phyloP scores from a whole-genome alignment of 345 rosid species.

The Citrus inodora region DNA sequence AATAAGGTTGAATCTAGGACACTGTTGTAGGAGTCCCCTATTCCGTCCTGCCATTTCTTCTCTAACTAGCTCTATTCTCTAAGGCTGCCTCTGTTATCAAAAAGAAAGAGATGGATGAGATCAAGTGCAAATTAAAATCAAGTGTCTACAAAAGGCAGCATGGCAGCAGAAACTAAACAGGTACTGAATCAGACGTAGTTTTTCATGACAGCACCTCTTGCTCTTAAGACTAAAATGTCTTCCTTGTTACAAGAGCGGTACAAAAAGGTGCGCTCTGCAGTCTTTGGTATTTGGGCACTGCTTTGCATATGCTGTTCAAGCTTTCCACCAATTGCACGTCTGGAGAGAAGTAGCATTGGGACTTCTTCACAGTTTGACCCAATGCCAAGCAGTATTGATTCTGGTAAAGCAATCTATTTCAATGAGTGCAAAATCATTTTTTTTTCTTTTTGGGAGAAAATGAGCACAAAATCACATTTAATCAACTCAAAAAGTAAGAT shows the following conservation, averaged over 20 bases:
- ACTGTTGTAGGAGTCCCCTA: neutral
- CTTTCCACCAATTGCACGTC: neutral
- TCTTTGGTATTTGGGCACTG: neutral
- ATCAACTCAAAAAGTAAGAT: neutral
- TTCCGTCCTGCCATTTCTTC: neutral
- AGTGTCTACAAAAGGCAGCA: neutral
- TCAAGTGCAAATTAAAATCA: neutral
- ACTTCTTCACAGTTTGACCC: neutral
- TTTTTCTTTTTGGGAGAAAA: too few relatives aligned
- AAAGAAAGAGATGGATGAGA: neutral
- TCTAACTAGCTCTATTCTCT: neutral
- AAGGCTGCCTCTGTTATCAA: neutral
- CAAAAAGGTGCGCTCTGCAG: neutral
- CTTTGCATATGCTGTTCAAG: neutral
- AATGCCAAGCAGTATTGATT: neutral
- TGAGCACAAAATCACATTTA: neutral
- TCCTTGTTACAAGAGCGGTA: neutral
- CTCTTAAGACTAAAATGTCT: neutral
- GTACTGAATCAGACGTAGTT: neutral
- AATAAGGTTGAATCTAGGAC: neutral
- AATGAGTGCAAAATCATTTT: neutral
- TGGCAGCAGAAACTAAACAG: neutral
- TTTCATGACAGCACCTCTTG: neutral
- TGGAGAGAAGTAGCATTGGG: neutral
- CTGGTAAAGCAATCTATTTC: neutral